These are phyloP conservation scores for Zoysia japonica DNA, from an alignment of 176 grass and related monocot species.

Conservation along the genomic window DNA sequence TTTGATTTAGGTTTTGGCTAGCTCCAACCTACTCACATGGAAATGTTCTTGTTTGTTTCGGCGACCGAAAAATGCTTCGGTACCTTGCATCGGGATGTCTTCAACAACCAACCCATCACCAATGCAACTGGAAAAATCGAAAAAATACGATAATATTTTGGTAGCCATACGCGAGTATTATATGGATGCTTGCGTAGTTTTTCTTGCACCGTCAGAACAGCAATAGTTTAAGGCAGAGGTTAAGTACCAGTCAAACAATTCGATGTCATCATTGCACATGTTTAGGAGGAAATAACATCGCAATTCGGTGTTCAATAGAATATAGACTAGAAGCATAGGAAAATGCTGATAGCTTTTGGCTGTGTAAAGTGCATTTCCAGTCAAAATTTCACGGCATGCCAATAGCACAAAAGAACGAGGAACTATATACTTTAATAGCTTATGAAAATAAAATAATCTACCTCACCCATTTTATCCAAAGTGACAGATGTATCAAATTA, in stretches of 20 bases:
- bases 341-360: not conserved
- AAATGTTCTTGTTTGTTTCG: conserved; percentile 4
- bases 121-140: not conserved
- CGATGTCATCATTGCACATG: conserved; percentile 33
- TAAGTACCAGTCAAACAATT: conserved; percentile 35
- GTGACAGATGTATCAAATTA: not conserved
- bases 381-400: not conserved
- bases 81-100: conserved; percentile 6
- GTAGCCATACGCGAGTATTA: no score
- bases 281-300: not conserved
- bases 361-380: conserved; percentile 10
- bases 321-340: not conserved
- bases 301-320: not conserved
- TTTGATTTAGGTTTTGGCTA: conserved; percentile 41
- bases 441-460: not conserved
- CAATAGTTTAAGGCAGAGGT: conserved; percentile 22
- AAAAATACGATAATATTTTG: not conserved
- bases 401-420: not conserved
- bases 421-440: not conserved
- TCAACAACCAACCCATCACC: not conserved
- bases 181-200: not conserved
- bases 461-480: not conserved
- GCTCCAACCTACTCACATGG: conserved; percentile 15
- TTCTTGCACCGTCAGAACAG: not conserved
- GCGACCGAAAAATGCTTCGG: not conserved